Evolutionary conservation across 1,284 basidiomycete genomes (phyloP).

Genomic region (Fistulina hepatica): DNA sequence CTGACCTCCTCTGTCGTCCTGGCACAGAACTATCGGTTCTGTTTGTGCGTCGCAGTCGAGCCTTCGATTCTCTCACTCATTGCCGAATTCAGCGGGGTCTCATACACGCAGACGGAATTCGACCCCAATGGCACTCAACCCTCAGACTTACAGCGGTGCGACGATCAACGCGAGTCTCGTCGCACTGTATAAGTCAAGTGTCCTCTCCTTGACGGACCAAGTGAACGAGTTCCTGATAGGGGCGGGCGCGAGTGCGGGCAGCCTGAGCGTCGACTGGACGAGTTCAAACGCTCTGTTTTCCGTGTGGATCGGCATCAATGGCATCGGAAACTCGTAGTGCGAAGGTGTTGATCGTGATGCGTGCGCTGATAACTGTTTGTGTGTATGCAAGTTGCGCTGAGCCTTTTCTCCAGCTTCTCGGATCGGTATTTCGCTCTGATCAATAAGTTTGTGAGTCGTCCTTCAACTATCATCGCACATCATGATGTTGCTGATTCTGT

Average conservation of each 20-base stretch:
- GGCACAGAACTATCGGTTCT: slow-evolving; percentile 46
- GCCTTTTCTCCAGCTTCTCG: slow-evolving; percentile 37
- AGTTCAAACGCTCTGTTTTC: slow-evolving; percentile 42
- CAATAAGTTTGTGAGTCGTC: slow-evolving; percentile 37
- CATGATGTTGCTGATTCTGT: too few species aligned
- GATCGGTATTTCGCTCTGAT: slow-evolving; percentile 43
- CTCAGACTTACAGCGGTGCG: slow-evolving; percentile 52
- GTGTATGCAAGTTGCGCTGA: too few species aligned
- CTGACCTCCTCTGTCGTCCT: too few species aligned
- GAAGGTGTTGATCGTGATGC: slow-evolving; percentile 33
- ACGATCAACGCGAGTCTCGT: slow-evolving; percentile 47
- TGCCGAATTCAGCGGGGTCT: slow-evolving; percentile 40
- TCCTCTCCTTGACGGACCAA: slow-evolving; percentile 43
- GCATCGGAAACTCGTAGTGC: slow-evolving; percentile 45
- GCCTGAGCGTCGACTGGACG: slow-evolving; percentile 42
- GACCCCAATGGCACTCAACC: slow-evolving; percentile 33
- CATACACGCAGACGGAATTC: slow-evolving; percentile 48
- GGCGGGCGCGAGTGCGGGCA: slow-evolving; percentile 33
- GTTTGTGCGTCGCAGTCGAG: slow-evolving; percentile 28
- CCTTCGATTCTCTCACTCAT: not conserved
- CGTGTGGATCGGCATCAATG: slow-evolving; percentile 53
- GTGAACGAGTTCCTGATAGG: slow-evolving; percentile 39
- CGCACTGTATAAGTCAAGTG: slow-evolving; percentile 35
- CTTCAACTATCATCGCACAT: not conserved
- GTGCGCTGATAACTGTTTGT: slow-evolving; percentile 24